phyloP scores from a whole-genome alignment of 2,329 filamentous ascomycete genomes.

The Cryphonectria naterciae region DNA sequence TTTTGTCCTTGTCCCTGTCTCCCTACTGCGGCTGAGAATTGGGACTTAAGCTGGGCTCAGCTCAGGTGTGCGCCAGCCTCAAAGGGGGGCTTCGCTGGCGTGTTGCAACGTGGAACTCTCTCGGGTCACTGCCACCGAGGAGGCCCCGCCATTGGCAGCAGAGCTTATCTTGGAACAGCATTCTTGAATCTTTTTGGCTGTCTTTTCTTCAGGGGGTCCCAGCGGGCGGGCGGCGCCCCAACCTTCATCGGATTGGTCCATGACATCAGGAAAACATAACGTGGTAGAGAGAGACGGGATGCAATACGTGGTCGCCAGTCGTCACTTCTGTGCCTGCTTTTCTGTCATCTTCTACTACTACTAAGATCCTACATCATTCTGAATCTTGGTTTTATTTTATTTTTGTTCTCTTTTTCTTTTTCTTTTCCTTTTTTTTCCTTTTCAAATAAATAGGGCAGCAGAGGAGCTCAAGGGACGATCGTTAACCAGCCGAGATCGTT shows the following conservation, averaged over 20 bases:
- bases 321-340: background rate
- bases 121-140: conserved; percentile 14
- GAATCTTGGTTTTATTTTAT: background rate
- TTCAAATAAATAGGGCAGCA: background rate
- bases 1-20: background rate
- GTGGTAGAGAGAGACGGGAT: background rate
- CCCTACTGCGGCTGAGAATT: background rate
- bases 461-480: background rate
- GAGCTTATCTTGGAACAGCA: conserved; percentile 13
- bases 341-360: background rate
- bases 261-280: conserved; percentile 13
- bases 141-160: conserved; percentile 17
- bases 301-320: background rate
- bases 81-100: background rate
- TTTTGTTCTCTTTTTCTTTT: no score
- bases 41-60: background rate
- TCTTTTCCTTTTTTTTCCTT: background rate
- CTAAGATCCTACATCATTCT: background rate
- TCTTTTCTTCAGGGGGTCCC: conserved; percentile 9
- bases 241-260: background rate
- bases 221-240: no score
- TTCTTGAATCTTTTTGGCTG: conserved; percentile 5
- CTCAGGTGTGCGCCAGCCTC: conserved; percentile 11
- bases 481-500: background rate
- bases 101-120: conserved; percentile 6